Conservation (phyloP, 2,329 filamentous ascomycete species). For the Septoria linicola region DNA sequence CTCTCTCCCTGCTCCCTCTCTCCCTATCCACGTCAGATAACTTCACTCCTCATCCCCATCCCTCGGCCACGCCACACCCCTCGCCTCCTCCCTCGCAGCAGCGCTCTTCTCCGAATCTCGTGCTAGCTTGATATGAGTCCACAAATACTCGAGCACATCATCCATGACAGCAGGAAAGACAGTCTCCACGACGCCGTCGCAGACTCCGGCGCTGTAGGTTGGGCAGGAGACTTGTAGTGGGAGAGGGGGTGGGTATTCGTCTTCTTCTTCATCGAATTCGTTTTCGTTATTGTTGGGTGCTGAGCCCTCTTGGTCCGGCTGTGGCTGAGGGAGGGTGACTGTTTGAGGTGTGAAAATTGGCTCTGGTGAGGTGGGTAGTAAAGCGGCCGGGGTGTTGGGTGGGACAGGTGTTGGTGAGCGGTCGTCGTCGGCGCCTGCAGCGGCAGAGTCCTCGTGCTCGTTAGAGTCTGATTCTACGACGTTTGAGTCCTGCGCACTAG, state of each 20-base stretch:
- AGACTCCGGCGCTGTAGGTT: slow-evolving; percentile 24
- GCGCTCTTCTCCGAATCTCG: not conserved
- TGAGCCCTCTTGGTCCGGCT: no score
- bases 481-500: no score
- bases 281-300: not conserved
- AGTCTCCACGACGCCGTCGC: slow-evolving; percentile 19
- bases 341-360: no score
- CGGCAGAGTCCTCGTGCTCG: not conserved
- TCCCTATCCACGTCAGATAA: no score
- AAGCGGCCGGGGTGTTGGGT: not conserved
- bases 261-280: not conserved
- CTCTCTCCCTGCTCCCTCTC: no score
- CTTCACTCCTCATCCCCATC: no score
- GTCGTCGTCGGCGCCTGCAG: not conserved
- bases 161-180: slow-evolving; percentile 24
- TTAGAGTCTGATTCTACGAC: not conserved
- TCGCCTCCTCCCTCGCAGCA: not conserved
- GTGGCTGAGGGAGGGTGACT: no score
- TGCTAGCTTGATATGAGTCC: slow-evolving; percentile 6
- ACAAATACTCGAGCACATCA: slow-evolving; percentile 23
- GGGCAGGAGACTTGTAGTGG: slow-evolving; percentile 13
- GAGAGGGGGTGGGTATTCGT: slow-evolving; percentile 1
- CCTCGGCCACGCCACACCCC: no score
- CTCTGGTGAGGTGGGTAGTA: not conserved
- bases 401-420: not conserved